Evolutionary conservation across 75 land plant genomes (phyloP), one percentile per base, ranked within the genome.

Genomic region (Adiantum capillusveneris): DNA sequence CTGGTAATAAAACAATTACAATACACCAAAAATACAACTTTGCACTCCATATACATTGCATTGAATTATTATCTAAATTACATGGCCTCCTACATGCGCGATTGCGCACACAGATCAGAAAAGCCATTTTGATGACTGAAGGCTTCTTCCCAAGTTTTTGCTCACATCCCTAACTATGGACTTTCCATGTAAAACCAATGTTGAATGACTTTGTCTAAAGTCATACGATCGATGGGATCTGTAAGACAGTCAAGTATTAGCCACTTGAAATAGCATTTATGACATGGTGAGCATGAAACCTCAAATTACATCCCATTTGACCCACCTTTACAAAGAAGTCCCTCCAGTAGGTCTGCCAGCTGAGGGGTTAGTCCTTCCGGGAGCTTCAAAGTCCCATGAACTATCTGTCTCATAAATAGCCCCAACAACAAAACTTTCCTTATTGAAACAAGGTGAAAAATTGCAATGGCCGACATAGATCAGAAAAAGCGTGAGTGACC

Each of bases 291-390:
- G 25, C 34, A 50, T 1, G 26, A 30, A 11, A 50, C 27, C 30
- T 13, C 26, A 12, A 64, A 29, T 39, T 6, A 30, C 22, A 21
- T 31, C 17, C 2, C 16, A 49, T 16, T 19, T 22, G 11, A 60
- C 75, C 42, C 11, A 81, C 98, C 96, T 84, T 89, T 89, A 71
- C 85, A 86, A n/a, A 93, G 90, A 67, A 89, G 81, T 25, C 87
- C 81, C 64, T 79, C 65, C 1, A 93, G 59, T 45, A 93, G 66
- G 71, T 81, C 56, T 36, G 58, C 70, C 42, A 93, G 66, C 56
- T 81, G 69, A 11, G 84, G 82, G 56, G 71, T 72, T 37, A 84
- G 59, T 29, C 67, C 69, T 37, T 81, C 74, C 22, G 87, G 96
- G 0, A 93, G 53, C 0, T 2, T 21, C 25, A 93, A 58, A 0